Evolutionary conservation across 2,329 filamentous ascomycete genomes (phyloP), one percentile per base, ranked within the genome.

Genomic region (Basipetospora chlamydospora): DNA sequence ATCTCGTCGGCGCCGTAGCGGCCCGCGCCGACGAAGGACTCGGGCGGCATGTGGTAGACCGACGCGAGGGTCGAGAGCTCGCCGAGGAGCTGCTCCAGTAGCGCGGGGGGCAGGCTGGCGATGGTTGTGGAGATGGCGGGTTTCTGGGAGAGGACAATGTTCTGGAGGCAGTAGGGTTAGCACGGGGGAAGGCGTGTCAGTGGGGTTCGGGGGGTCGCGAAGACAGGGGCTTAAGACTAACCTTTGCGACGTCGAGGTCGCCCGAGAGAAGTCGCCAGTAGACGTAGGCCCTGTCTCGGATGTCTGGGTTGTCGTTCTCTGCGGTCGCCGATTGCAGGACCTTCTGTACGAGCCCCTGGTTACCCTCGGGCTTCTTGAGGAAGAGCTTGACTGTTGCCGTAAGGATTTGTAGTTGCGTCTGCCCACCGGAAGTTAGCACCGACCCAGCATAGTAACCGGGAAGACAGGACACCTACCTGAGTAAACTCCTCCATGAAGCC

Each of bases 241-340:
- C n/a, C n/a, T n/a, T n/a, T n/a, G 90, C 90, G 0, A 80, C 75
- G 34, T 79, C 77, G 47, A 93, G 87, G 54, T 95, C 87, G 0
- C 86, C 92, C 2, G 86, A 94, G 2, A 98, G 69, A 11, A 98
- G 70, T 4, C 90, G 83, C 90, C 90, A 98, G 65, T 98, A 98
- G 87, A 98, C 96, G 64, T 95, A 98, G 0, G 90, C 90, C 48
- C 90, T 70, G 55, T 98, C 90, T 44, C 90, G 78, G 18, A 98
- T 73, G 57, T 98, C 90, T 0, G 90, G 90, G 56, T 98, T 95
- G 53, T 98, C 90, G n/a, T 88, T 96, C 56, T 96, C 90, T 56
- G 96, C 90, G 0, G 90, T 98, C 4, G 90, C 92, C 88, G 88
- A 96, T 58, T 96, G 95, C 35, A 98, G 66, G 2, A 96, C 88